Evolutionary conservation across 306 rosid genomes (phyloP), one percentile per base, ranked within the genome.

Genomic region (Phaseolus lunatus): DNA sequence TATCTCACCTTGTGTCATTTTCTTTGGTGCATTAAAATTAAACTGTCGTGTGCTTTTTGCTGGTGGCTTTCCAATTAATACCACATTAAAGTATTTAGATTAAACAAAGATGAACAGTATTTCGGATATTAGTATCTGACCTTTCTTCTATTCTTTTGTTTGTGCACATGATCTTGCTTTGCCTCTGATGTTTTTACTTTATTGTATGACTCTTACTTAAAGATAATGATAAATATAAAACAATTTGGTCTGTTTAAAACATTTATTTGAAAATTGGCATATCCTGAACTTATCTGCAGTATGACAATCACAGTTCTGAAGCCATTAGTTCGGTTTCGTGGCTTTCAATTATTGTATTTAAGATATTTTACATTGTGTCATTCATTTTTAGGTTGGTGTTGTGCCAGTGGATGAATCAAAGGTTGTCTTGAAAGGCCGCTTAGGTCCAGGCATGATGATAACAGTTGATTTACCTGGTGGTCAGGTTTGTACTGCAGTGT

Each of bases 391-490:
- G 98, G 99, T 95, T 82, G 99, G 97, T 58, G 99, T 95, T 78
- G 76, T 95, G 58, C 97, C 97, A 6, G 88, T 90, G 87, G 97
- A 95, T 65, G 99, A 95, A 59, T 95, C 97, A 41, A 92, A 92
- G 89, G 96, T 95, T 77, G 88, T 87, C 80, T 88, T 84, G 91
- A 95, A 95, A 89, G 99, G 99, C 70, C 93, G 97, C 76, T 83
- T 95, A 77, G 99, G 99, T 85, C 97, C 99, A 37, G 99, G 99
- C 87, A 95, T 95, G 86, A 95, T 95, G 99, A 92, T 95, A 82
- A 83, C 96, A 3, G 99, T 89, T 85, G 99, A 95, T 88, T 86
- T 95, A 86, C 64, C 9, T 53, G 88, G 86, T 49, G 99, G 99
- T 78, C 97, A 95, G 99, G 99, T 93, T 70, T 73, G 88, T 53